Base-by-base conservation (phyloP, 2,329 filamentous ascomycete genomes). In the Fusarium sp. region DNA sequence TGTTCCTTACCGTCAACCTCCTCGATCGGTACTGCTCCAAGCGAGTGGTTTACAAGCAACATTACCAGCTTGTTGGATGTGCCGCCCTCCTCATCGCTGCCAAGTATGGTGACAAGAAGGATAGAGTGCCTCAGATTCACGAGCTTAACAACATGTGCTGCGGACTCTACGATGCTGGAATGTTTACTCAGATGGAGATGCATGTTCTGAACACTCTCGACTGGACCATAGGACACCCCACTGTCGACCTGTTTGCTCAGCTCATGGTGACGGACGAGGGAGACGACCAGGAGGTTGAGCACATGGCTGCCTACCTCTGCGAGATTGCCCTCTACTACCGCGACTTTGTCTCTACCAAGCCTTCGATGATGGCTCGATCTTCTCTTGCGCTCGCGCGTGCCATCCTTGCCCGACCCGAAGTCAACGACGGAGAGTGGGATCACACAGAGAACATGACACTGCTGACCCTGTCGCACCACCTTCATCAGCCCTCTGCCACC, bases 181-280 rank as follows among this genome's bases (percentile, higher is more conserved):
- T 99, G 97, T 99, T 99, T 86, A 96, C 95, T 13, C 97, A 99
- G 85, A 99, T 99, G 97, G 97, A 99, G 87, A 98, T 97, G 95
- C 97, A 99, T 83, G 96, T 99, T 41, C 90, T 99, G 78, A 97
- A 98, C 85, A 99, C 97, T 2, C 90, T 99, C 69, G 95, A 97
- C 82, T 99, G 97, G 97, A 92, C 93, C 76, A 94, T 99, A 77
- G 97, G 97, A 65, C 96, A 98, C 85, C 95, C 97, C 2, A 98
- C 97, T 32, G 94, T 98, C 76, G 96, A 98, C 84, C 94, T 93
- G 82, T 99, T 98, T 85, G 89, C 97, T 56, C 94, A 98, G 81
- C 87, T 98, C 71, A 95, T 96, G 72, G 90, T 97, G 43, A 90
- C 94, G 54, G 94, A 98, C 82, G 94, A 94, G 82, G 84, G 85